These are phyloP conservation scores for Penicillium herquei DNA, from an alignment of 495 filamentous ascomycete species.

Conservation along the genomic window DNA sequence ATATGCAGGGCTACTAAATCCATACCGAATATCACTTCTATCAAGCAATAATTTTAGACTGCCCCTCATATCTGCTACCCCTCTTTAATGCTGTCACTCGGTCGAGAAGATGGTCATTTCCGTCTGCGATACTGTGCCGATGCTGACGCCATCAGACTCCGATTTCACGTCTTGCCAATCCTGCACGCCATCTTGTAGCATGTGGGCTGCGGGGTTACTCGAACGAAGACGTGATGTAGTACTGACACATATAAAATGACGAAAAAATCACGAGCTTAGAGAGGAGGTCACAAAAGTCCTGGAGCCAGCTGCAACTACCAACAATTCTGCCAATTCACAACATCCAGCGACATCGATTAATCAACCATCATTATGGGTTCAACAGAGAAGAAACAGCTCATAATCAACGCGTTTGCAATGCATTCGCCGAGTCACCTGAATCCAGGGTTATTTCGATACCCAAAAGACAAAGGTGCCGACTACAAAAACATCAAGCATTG, in stretches of 20 bases:
- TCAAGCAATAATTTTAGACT: too few relatives aligned
- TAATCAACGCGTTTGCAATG: slow-evolving; percentile 59
- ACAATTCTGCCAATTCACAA: neutral
- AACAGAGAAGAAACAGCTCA: slow-evolving; percentile 45
- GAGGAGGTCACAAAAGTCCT: too few relatives aligned
- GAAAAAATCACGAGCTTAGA: too few relatives aligned
- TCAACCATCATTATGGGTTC: slow-evolving; percentile 17
- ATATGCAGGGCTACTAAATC: too few relatives aligned
- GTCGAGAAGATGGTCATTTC: neutral
- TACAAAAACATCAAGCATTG: slow-evolving; percentile 51
- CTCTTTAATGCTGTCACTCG: neutral
- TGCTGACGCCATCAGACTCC: slow-evolving; percentile 33
- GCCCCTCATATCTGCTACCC: too few relatives aligned
- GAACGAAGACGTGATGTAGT: slow-evolving; percentile 1
- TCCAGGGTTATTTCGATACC: slow-evolving; percentile 49
- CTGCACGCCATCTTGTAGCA: slow-evolving; percentile 13
- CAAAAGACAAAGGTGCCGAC: slow-evolving; percentile 43
- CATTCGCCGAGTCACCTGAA: slow-evolving; percentile 49
- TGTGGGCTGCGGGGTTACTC: slow-evolving; percentile 13
- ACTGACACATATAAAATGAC: slow-evolving; percentile 4
- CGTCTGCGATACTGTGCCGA: neutral
- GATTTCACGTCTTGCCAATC: slow-evolving; percentile 23
- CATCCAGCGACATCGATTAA: neutral
- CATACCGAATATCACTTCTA: too few relatives aligned
- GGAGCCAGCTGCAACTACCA: neutral